phyloP scores from a whole-genome alignment of 495 filamentous ascomycete genomes.

The Pseudomonodictys pantanalensis region DNA sequence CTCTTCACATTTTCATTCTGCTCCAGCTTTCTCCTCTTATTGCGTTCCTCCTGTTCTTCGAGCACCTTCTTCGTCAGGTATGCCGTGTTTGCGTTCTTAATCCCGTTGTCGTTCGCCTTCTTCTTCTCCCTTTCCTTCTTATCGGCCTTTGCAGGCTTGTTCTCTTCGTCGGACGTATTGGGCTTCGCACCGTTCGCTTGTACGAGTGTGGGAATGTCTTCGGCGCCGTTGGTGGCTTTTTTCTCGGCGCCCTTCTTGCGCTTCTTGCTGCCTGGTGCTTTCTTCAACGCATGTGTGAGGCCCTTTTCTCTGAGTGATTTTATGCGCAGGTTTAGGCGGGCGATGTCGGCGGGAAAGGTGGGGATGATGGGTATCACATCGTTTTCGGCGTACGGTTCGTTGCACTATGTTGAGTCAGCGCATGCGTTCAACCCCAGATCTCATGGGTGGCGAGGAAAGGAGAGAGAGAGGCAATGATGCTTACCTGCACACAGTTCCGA shows the following conservation, averaged over 20 bases:
- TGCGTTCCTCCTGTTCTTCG: slow-evolving; percentile 76
- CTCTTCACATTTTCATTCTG: slow-evolving; percentile 68
- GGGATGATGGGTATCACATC: slow-evolving; percentile 83
- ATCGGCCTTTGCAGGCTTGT: too few relatives aligned
- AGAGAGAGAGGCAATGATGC: slow-evolving; percentile 28
- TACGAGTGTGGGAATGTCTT: too few relatives aligned
- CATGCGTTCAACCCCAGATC: not conserved
- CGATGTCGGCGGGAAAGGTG: slow-evolving; percentile 64
- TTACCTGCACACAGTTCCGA: slow-evolving; percentile 60
- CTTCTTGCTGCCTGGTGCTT: slow-evolving; percentile 68
- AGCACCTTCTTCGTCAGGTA: slow-evolving; percentile 79
- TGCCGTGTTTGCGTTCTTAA: slow-evolving; percentile 84
- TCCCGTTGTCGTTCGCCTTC: slow-evolving; percentile 45
- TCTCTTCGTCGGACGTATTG: slow-evolving; percentile 19
- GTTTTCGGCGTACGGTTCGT: slow-evolving; percentile 66
- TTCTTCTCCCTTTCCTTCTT: slow-evolving; percentile 8
- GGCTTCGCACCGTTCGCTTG: too few relatives aligned
- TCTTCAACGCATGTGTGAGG: slow-evolving; percentile 86
- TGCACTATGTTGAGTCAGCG: slow-evolving; percentile 55
- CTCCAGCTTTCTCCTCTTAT: slow-evolving; percentile 72
- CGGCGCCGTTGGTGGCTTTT: not conserved
- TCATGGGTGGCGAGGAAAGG: too few relatives aligned
- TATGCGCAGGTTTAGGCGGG: slow-evolving; percentile 61
- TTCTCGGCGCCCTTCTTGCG: slow-evolving; percentile 57
- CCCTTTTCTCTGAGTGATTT: slow-evolving; percentile 64